phyloP scores from a whole-genome alignment of 2,329 filamentous ascomycete genomes.

The Boeremia exigua region DNA sequence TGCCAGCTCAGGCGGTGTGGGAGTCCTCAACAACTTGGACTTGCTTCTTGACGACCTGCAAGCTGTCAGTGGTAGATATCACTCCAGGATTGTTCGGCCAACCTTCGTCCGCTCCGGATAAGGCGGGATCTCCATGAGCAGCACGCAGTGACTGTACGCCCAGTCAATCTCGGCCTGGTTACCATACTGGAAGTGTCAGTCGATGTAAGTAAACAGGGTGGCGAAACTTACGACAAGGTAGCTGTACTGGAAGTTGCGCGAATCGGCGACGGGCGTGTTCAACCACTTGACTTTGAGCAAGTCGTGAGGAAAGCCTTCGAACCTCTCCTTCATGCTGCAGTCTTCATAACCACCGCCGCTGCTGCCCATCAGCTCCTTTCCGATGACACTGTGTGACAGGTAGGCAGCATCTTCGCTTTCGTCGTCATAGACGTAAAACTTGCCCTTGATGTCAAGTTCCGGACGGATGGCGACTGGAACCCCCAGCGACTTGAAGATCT shows the following conservation, averaged over 20 bases:
- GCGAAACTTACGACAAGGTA: not conserved
- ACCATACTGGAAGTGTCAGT: constrained; percentile 25
- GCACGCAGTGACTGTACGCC: constrained; percentile 20
- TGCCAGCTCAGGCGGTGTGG: no score
- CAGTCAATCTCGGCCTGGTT: constrained; percentile 16
- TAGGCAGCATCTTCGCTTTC: no score
- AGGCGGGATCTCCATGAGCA: constrained; percentile 21
- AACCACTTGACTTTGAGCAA: constrained; percentile 7
- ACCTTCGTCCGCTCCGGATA: constrained; percentile 6
- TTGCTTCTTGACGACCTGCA: not conserved
- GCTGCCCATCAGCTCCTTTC: not conserved
- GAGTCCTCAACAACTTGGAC: not conserved
- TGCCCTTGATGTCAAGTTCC: constrained; percentile 19
- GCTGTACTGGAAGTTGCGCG: not conserved
- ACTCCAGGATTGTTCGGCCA: not conserved
- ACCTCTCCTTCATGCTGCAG: not conserved
- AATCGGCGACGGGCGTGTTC: not conserved
- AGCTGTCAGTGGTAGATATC: not conserved
- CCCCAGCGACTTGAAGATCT: constrained; percentile 42
- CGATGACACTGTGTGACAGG: not conserved
- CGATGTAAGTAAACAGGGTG: constrained; percentile 1
- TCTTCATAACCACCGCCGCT: not conserved
- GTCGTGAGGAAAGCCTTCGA: not conserved
- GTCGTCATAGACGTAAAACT: not conserved
- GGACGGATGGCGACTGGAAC: constrained; percentile 41